Base-by-base conservation (phyloP, 805 yeast species). In the Wickerhamiella australiensis region DNA sequence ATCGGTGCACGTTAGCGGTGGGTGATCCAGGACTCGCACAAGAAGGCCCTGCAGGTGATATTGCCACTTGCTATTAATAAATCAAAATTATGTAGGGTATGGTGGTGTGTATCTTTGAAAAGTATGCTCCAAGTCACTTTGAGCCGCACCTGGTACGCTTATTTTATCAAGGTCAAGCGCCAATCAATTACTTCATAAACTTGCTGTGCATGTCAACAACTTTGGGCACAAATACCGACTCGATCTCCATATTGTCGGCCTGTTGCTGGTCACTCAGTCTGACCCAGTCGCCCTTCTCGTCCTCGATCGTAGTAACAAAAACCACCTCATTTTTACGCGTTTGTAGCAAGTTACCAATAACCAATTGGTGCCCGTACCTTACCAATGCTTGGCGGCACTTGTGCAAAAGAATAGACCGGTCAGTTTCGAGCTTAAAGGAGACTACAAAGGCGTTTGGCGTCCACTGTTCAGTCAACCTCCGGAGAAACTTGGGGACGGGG, bases 391-490 rank as follows among this genome's bases (percentile, higher is more conserved):
- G 78, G 46, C 70, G 69, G 9, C 95, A 84, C 66, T 92, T 92
- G 51, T 73, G 70, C 43, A 87, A 72, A 54, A 92, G 68, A 21
- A 92, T 76, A 7, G 69, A 57, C 50, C 67, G 62, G 63, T 92
- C 98, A 0, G 98, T 92, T 61, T 92, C 98, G 47, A 92, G 73
- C 65, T 92, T 92, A 68, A 92, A 92, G 15, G 95, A 84, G 0
- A 90, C 83, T 51, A 92, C 85, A 94, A 87, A 84, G 1, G 96
- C 94, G 11, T 80, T 77, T 2, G 94, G 95, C 0, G 95, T 95
- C 98, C 98, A 92, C 9, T 79, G 75, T 55, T 85, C 94, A 1
- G 88, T 96, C 53, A 92, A 69, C 50, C 95, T 72, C 55, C 85
- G 77, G 59, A 92, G 73, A 58, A 92, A 90, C 61, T 92, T 92